Conservation (phyloP, 2,329 filamentous ascomycete species). For the Diaporthe velutina region DNA sequence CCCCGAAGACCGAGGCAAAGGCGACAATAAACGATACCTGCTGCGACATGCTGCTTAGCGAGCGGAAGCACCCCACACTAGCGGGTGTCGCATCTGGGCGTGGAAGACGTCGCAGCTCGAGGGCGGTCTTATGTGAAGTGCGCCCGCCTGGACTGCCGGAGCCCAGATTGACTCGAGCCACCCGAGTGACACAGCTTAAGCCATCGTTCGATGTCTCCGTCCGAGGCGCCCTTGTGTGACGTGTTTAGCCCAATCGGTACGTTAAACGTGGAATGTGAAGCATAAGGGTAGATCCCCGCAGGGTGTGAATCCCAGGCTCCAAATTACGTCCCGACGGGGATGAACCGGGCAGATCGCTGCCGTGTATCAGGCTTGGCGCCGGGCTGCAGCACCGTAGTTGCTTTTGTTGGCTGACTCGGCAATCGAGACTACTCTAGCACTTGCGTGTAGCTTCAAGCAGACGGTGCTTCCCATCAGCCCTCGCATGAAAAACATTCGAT, state of each 20-base stretch:
- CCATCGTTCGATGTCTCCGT: slow-evolving; percentile 38
- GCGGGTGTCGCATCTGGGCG: neutral
- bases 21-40: slow-evolving; percentile 52
- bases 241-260: slow-evolving; percentile 33
- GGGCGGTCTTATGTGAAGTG: slow-evolving; percentile 32
- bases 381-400: slow-evolving; percentile 11
- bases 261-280: slow-evolving; percentile 24
- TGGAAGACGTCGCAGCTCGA: slow-evolving; percentile 20
- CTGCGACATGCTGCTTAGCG: slow-evolving; percentile 28
- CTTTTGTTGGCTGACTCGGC: slow-evolving; percentile 34
- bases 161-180: slow-evolving; percentile 31
- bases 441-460: slow-evolving; percentile 2
- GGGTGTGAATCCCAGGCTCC: neutral
- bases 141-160: slow-evolving; percentile 12
- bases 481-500: slow-evolving; percentile 37
- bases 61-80: slow-evolving; percentile 10
- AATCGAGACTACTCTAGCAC: slow-evolving; percentile 6
- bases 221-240: slow-evolving; percentile 31
- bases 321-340: slow-evolving; percentile 6
- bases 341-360: slow-evolving; percentile 19
- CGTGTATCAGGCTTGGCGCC: slow-evolving; percentile 14
- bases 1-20: slow-evolving; percentile 59
- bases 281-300: slow-evolving; percentile 29
- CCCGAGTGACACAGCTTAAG: slow-evolving; percentile 14
- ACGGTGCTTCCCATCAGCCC: slow-evolving; percentile 2